phyloP scores from a whole-genome alignment of 192 early-diverging fungal genomes.

The Rhizophagus sp. region DNA sequence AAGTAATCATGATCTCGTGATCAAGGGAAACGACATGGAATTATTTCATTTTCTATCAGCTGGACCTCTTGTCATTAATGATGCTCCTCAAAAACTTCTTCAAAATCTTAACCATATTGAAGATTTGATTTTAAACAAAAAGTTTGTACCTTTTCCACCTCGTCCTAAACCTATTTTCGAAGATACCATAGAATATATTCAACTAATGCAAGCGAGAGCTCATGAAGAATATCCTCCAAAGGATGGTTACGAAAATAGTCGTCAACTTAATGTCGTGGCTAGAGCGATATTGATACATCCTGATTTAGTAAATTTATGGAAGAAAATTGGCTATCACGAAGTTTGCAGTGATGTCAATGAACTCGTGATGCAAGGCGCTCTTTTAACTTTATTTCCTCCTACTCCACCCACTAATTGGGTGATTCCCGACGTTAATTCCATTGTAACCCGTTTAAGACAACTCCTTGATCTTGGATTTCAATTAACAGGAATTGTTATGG shows the following conservation, averaged over 20 bases:
- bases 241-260: neutral
- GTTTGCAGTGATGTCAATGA: neutral
- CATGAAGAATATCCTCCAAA: neutral
- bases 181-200: neutral
- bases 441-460: neutral
- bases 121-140: neutral
- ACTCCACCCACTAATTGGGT: neutral
- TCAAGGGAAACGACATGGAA: constrained; percentile 16
- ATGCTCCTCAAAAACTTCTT: neutral
- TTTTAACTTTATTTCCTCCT: neutral
- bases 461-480: neutral
- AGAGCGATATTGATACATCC: constrained; percentile 13
- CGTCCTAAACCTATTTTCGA: neutral
- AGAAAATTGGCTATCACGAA: neutral
- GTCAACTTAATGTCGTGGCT: constrained; percentile 1
- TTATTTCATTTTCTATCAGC: neutral
- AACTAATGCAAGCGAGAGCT: neutral
- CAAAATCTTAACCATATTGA: neutral
- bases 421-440: neutral
- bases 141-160: constrained; percentile 3
- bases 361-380: neutral
- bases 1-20: neutral
- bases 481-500: too few species aligned
- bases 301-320: constrained; percentile 1
- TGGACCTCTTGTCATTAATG: neutral